Base-by-base conservation (phyloP, 2,329 filamentous ascomycete species). In the Sclerotinia borealis region DNA sequence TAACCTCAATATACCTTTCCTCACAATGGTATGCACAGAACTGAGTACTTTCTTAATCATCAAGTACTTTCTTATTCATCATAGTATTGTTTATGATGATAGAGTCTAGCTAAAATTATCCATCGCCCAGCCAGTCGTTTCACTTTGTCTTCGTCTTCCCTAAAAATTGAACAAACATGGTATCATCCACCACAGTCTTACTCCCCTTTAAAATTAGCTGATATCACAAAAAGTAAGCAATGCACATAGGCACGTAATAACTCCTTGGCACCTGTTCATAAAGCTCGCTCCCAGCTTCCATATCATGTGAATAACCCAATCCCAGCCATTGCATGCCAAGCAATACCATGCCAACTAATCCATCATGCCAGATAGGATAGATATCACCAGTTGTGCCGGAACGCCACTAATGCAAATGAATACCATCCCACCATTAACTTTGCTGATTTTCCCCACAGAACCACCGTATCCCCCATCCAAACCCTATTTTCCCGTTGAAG, bases 381-480 rank as follows among this genome's bases (percentile, higher is more conserved):
- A 45, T 58, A 58, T 58, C 29, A 34, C 39, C 37, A 27, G 29
- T 47, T n/a, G 27, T 56, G 59, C 59, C 59, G 34, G 22, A 62
- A 62, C 59, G 59, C 59, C 59, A 41, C 34, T 19, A 61, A 61
- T 61, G 59, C 59, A 62, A 62, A 56, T 15, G 39, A 56, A 29
- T 47, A 56, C 37, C 52, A 43, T 31, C 41, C 54, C 55, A 27
- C 55, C 41, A 59, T 58, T 58, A 11, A 34, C 51, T 41, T 36
- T 41, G 54, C 54, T 47, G 31, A 49, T 50, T 59, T 37, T n/a
- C 10, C 34, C 41, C 60, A 17, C 60, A 34, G 25, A 31, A 27
- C 25, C 36, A 27, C 43, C 50, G 37, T 39, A 25, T 13, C 50
- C 31, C 43, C 39, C 19, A 19, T 13, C 43, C 41, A 22, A 58